Base-by-base conservation (phyloP, 2,329 filamentous ascomycete species). In the Geosmithia putterillii region DNA sequence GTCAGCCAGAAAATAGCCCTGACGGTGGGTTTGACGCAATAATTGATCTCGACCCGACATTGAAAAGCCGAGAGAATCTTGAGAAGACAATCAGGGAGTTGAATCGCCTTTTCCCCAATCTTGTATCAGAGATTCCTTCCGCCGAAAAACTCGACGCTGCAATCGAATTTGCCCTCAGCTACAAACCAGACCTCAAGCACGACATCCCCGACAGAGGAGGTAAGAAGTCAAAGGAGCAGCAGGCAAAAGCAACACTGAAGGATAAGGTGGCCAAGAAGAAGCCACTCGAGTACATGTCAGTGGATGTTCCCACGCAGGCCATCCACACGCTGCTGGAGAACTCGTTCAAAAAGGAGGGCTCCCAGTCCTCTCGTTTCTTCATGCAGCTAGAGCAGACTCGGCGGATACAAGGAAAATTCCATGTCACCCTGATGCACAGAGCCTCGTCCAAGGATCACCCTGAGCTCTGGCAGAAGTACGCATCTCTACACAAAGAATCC, bases 371-470 rank as follows among this genome's bases (percentile, higher is more conserved):
- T 25, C 56, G 55, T 8, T 81, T 95, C 55, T 98, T 85, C 66
- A 76, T 74, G 52, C 76, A 86, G 45, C 73, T 98, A 28, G 76
- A 83, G 59, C 73, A 83, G 51, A 74, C 71, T 2, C 74, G 81
- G 18, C 84, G 92, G 44, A 65, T 96, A 6, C 90, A 96, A 61
- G 57, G 73, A n/a, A 73, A 80, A 36, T 98, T 96, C 59, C 92
- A 98, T 58, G 86, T 98, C 45, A 98, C 92, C 0, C 74, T 98
- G 35, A 87, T 95, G 59, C 92, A 98, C 61, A 81, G 82, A 40
- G 79, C 81, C 10, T 69, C 67, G 3, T 66, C 76, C 9, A 68
- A 69, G 36, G 64, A 81, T 23, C 62, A 81, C 49, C 73, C 80
- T 0, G 74, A 81, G 8, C 68, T 90, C 43, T 98, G 92, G 92